phyloP scores from a whole-genome alignment of 2,329 filamentous ascomycete genomes.

The Penicillium capsulatum region DNA sequence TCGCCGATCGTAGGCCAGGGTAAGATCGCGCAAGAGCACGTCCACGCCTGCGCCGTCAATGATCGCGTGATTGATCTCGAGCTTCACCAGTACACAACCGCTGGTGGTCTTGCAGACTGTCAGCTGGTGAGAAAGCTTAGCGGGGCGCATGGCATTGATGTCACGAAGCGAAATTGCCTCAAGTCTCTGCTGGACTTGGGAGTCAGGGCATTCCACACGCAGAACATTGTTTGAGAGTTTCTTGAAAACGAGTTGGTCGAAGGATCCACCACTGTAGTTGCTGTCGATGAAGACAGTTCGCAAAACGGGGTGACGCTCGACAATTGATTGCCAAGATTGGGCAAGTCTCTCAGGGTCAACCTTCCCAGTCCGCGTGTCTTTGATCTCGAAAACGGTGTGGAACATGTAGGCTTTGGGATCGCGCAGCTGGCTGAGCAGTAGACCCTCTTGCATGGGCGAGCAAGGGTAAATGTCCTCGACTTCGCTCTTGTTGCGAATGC shows the following conservation, averaged over 20 bases:
- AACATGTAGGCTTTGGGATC: conserved; percentile 36
- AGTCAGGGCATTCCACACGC: conserved; percentile 30
- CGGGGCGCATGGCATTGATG: conserved; percentile 21
- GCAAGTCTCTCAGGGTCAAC: conserved; percentile 28
- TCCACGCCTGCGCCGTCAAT: conserved; percentile 37
- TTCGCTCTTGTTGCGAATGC: conserved; percentile 28
- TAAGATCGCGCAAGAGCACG: conserved; percentile 31
- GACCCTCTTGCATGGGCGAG: conserved; percentile 37
- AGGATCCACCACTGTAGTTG: conserved; percentile 31
- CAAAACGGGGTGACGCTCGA: conserved; percentile 32
- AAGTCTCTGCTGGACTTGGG: conserved; percentile 26
- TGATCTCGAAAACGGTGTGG: conserved; percentile 35
- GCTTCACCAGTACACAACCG: conserved; percentile 32
- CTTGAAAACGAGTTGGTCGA: conserved; percentile 38
- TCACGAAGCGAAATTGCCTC: conserved; percentile 27
- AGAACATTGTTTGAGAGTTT: conserved; percentile 22
- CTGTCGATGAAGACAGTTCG: conserved; percentile 36
- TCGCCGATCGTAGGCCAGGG: conserved; percentile 30
- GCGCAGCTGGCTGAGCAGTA: conserved; percentile 37
- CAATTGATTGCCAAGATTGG: conserved; percentile 33
- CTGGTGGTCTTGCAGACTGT: conserved; percentile 31
- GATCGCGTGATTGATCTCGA: conserved; percentile 39
- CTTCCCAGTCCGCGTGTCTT: conserved; percentile 13
- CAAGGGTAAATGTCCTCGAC: conserved; percentile 37
- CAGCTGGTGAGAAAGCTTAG: conserved; percentile 33